Evolutionary conservation across 2,329 filamentous ascomycete species (phyloP), one percentile per base, ranked within the genome.

Genomic region (Lecanoromycetidae sp.): DNA sequence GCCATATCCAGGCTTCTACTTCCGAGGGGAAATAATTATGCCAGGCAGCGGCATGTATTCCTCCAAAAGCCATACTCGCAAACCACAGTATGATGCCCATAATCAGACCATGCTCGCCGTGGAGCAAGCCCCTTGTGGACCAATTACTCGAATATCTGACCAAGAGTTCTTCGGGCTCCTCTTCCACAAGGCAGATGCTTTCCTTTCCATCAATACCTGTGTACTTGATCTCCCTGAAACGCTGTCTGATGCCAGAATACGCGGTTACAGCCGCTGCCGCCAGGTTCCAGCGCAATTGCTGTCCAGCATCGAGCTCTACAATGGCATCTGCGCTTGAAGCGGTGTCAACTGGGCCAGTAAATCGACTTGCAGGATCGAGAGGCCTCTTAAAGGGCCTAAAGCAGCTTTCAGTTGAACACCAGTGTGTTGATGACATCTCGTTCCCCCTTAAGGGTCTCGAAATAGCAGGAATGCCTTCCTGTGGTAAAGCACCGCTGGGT

Each of bases 11-110:
- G 26, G 19, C 34, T 33, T 61, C 59, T 4, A 51, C 22, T 4
- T 25, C 25, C 7, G 51, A 55, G 0, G 57, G 55, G 42, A 59
- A 61, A 39, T 57, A 48, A 19, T 58, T 52, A n/a, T 57, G 52
- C 57, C 57, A 60, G 7, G 54, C 57, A 0, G 55, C 50, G 13
- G 56, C 36, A 29, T 61, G 59, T 2, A 60, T 42, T 22, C 45
- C 48, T 1, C 54, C 47, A 32, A 32, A 50, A 13, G 36, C 43
- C 13, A 50, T 40, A 27, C 30, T 41, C 6, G 44, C 48, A n/a
- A 29, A 38, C 48, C 48, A 47, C 13, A 47, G 9, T 9, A 43
- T 25, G 43, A 50, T 50, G 25, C 48, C 48, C 33, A 44, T 44
- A 12, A 47, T 20, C 5, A 46, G 17, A 25, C 43, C 48, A 25